These are phyloP conservation scores for Sclerotinia trifoliorum DNA, from an alignment of 2,329 filamentous ascomycete genomes.

Conservation along the genomic window DNA sequence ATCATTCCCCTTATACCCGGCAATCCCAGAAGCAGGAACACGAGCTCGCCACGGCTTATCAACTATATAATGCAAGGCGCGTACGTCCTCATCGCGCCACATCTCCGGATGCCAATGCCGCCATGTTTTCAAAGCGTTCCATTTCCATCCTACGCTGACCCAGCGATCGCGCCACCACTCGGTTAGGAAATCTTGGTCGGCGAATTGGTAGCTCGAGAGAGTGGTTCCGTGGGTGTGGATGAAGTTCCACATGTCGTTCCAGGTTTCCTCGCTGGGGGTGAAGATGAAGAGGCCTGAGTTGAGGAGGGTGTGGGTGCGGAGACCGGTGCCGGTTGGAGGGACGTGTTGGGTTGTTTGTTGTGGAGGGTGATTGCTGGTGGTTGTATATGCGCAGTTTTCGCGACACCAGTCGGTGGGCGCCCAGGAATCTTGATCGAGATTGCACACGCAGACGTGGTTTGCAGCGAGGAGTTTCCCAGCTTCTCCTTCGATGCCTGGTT, in stretches of 20 bases:
- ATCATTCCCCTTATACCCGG: conserved; percentile 1
- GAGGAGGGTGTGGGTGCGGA: conserved; percentile 45
- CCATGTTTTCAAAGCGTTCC: conserved; percentile 2
- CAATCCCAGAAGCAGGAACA: background rate
- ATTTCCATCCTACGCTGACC: conserved; percentile 56
- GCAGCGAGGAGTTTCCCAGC: conserved; percentile 56
- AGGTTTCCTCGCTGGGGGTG: conserved; percentile 45
- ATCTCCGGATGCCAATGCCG: conserved; percentile 9
- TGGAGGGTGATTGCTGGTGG: too few species aligned
- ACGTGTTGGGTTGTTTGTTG: background rate
- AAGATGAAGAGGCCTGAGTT: conserved; percentile 55
- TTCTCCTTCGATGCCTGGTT: background rate
- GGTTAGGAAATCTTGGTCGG: conserved; percentile 57
- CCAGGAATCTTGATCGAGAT: conserved; percentile 68
- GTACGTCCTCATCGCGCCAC: conserved; percentile 42
- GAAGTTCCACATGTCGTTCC: conserved; percentile 42
- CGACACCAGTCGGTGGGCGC: conserved; percentile 61
- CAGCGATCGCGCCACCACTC: conserved; percentile 54
- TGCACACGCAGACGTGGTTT: conserved; percentile 79
- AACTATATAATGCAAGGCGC: background rate
- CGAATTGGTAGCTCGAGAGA: conserved; percentile 47
- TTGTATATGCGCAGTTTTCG: conserved; percentile 54
- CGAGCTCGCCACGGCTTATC: background rate
- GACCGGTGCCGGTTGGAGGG: background rate
- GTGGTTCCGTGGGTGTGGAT: background rate